phyloP scores from a whole-genome alignment of 2,329 filamentous ascomycete species.

The Diaporthe vaccinii region DNA sequence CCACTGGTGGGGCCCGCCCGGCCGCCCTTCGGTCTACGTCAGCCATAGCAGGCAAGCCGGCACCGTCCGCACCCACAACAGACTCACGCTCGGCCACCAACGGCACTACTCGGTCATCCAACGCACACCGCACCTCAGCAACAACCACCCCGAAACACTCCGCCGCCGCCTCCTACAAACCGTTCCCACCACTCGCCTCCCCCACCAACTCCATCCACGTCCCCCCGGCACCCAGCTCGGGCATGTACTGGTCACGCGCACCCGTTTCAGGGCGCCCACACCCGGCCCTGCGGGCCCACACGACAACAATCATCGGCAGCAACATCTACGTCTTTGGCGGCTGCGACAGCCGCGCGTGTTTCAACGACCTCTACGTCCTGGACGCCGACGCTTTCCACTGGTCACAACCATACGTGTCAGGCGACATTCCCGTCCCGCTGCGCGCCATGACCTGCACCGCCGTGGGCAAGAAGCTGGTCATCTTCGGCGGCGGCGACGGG shows the following conservation, averaged over 20 bases:
- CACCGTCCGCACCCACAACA: slow-evolving; percentile 43
- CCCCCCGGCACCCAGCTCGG: slow-evolving; percentile 73
- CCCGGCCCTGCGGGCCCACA: slow-evolving; percentile 75
- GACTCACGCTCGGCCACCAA: slow-evolving; percentile 45
- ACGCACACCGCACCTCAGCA: slow-evolving; percentile 31
- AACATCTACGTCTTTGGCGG: slow-evolving; percentile 79
- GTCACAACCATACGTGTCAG: slow-evolving; percentile 74
- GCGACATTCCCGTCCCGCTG: slow-evolving; percentile 74
- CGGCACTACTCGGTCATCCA: slow-evolving; percentile 30
- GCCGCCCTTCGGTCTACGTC: slow-evolving; percentile 66
- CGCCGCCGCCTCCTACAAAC: slow-evolving; percentile 54
- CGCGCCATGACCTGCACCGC: slow-evolving; percentile 81
- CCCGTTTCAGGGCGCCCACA: slow-evolving; percentile 74
- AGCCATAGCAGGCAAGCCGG: slow-evolving; percentile 58
- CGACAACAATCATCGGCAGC: slow-evolving; percentile 74
- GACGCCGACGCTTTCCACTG: slow-evolving; percentile 80
- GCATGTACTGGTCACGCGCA: slow-evolving; percentile 80
- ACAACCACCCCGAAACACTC: slow-evolving; percentile 45
- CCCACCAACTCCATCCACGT: slow-evolving; percentile 71
- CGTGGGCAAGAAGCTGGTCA: slow-evolving; percentile 77
- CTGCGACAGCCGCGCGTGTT: slow-evolving; percentile 76
- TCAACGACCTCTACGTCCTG: slow-evolving; percentile 77
- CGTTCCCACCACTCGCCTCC: slow-evolving; percentile 71
- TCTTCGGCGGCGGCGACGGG: slow-evolving; percentile 79
- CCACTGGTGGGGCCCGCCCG: slow-evolving; percentile 55